Percentiles rank a stretch among this genome's conserved stretches.
Conservation (phyloP, 495 filamentous ascomycete genomes). For the Pseudomonodictys pantanalensis region DNA sequence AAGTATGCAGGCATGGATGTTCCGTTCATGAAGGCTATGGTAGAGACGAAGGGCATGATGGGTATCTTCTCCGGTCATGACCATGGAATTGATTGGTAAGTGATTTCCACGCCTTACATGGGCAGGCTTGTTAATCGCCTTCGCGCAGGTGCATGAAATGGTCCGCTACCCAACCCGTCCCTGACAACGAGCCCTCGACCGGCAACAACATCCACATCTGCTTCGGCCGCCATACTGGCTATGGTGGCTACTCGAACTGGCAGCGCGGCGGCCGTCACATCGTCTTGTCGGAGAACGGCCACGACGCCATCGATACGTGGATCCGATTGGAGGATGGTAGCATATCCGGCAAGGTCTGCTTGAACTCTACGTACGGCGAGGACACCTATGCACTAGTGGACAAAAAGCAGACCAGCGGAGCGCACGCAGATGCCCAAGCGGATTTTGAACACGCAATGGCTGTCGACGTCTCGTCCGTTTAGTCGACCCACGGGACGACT, state of each 20-base stretch:
- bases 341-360: conserved; percentile 54
- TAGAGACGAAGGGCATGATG: conserved; percentile 48
- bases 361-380: conserved; percentile 67
- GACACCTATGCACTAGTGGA: conserved; percentile 51
- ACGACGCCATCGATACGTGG: conserved; percentile 54
- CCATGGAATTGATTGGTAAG: conserved; percentile 63
- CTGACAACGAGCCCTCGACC: conserved; percentile 37
- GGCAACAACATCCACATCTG: conserved; percentile 55
- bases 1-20: conserved; percentile 53
- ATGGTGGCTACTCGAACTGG: conserved; percentile 68
- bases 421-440: no score
- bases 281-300: background rate
- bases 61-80: conserved; percentile 68
- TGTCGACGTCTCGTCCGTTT: no score
- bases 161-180: conserved; percentile 12
- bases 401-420: background rate
- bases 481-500: no score
- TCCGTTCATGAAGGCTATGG: conserved; percentile 63
- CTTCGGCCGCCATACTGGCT: conserved; percentile 68
- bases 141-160: conserved; percentile 21
- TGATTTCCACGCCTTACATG: conserved; percentile 48
- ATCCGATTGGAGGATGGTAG: conserved; percentile 61
- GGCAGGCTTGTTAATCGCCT: background rate
- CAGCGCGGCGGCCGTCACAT: conserved; percentile 54
- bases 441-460: no score